phyloP scores from a whole-genome alignment of 2,329 filamentous ascomycete species.

The Colletotrichum zoysiae region DNA sequence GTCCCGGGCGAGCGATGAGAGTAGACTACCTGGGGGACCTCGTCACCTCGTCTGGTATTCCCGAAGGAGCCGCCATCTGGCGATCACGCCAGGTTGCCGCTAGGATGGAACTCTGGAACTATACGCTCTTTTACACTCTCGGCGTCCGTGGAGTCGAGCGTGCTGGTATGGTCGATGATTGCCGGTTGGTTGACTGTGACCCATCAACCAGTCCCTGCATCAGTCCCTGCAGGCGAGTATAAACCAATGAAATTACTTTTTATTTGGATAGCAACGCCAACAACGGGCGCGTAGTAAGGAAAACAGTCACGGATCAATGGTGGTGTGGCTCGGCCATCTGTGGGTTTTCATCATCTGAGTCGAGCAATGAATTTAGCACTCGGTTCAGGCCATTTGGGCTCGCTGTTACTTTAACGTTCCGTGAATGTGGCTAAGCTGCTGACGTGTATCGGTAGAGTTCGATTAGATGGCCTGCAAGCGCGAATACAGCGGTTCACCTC shows the following conservation, averaged over 20 bases:
- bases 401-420: not conserved
- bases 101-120: not conserved
- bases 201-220: not conserved
- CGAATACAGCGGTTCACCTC: slow-evolving; percentile 20
- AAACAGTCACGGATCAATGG: not conserved
- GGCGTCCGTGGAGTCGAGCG: not conserved
- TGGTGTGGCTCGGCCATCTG: not conserved
- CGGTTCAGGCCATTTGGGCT: not conserved
- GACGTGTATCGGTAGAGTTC: slow-evolving; percentile 7
- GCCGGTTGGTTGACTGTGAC: not conserved
- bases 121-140: not conserved
- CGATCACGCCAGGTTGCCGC: not conserved
- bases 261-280: not conserved
- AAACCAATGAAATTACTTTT: not conserved
- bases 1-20: not conserved
- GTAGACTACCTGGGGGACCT: not conserved
- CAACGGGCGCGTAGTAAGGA: not conserved
- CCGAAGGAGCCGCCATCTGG: not conserved
- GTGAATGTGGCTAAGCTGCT: not conserved
- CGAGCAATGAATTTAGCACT: not conserved
- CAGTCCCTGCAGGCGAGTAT: not conserved
- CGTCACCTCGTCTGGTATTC: not conserved
- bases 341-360: not conserved
- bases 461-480: not conserved
- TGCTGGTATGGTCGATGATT: not conserved